These are phyloP conservation scores for Xerocomellus amylosporus DNA, from an alignment of 768 basidiomycete species.

Conservation along the genomic window DNA sequence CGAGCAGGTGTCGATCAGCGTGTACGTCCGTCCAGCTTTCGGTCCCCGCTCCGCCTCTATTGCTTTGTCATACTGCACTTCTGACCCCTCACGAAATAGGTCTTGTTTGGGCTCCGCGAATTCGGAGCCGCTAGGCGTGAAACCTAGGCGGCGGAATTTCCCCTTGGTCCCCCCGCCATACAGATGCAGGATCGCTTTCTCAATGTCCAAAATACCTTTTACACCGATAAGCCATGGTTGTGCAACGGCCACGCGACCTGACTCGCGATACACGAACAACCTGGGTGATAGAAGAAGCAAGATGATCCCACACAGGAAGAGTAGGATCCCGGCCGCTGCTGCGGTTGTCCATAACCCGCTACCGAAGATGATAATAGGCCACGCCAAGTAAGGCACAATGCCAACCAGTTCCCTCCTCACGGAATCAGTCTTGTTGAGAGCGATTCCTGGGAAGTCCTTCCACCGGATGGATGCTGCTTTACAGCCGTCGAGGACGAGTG, in stretches of 20 bases:
- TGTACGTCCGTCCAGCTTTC: constrained; percentile 5
- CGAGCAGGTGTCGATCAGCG: constrained; percentile 17
- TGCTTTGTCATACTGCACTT: neutral
- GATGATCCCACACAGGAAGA: neutral
- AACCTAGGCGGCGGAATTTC: constrained; percentile 1
- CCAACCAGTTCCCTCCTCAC: neutral
- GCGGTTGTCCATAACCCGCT: neutral
- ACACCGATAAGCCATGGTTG: constrained; percentile 23
- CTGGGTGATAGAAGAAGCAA: constrained; percentile 3
- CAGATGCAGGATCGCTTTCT: constrained; percentile 6
- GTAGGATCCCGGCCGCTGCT: neutral
- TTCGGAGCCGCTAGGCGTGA: constrained; percentile 15
- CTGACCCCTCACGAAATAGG: neutral
- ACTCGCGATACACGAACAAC: constrained; percentile 11
- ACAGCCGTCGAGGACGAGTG: constrained; percentile 21
- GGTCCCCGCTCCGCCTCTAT: neutral
- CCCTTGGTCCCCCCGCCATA: constrained; percentile 5
- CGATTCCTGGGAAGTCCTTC: constrained; percentile 19
- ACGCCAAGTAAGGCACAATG: constrained; percentile 7
- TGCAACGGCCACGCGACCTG: constrained; percentile 13
- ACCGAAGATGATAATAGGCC: constrained; percentile 8
- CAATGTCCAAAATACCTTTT: constrained; percentile 15
- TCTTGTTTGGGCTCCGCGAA: constrained; percentile 3
- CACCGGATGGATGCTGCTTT: constrained; percentile 18
- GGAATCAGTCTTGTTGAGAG: constrained; percentile 6